Base-by-base conservation (phyloP, 345 rosid species). In the Acer negundo region DNA sequence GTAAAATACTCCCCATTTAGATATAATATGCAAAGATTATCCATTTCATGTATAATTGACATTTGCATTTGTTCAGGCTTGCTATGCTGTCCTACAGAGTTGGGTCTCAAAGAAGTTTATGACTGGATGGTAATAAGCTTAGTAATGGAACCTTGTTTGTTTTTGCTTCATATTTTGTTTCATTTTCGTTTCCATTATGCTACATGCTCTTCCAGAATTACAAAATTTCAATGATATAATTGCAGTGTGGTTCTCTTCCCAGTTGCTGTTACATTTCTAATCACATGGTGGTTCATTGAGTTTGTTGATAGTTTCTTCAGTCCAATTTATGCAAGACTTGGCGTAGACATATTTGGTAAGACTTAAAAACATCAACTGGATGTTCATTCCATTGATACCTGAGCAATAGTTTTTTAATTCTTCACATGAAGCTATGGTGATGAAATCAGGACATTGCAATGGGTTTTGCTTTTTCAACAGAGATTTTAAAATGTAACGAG, bases 81-180 rank as follows among this genome's bases (percentile, higher is more conserved):
- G 92, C 79, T 91, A 86, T 83, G 94, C 86, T 71, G 94, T 92
- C 81, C 87, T 93, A 11, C 97, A 92, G 78, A 93, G 98, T 82
- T 93, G 98, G 98, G 91, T 83, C 62, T 93, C 98, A 1, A 91
- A 89, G 90, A 93, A 92, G 90, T 94, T 94, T 84, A 94, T 94
- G 92, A 92, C 95, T 70, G 98, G 95, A 88, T 92, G 94, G 97
- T 94, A 86, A 81, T 42, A 40, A 70, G 64, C 70, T 70, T 76
- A 22, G 15, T 40, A 40, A 59, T 10, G 17, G 2, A 74, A 67
- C 40, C 22, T 51, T 9, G 73, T 59, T 46, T 58, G 49, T 2
- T 35, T 35, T 15, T 65, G 49, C 6, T 24, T 58, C 28, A n/a
- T 77, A n/a, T 16, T 69, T 61, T 51, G 23, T 62, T n/a, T 35